Evolutionary conservation across 2,329 filamentous ascomycete species (phyloP), one percentile per base, ranked within the genome.

Genomic region (Neocucurbitaria cava): DNA sequence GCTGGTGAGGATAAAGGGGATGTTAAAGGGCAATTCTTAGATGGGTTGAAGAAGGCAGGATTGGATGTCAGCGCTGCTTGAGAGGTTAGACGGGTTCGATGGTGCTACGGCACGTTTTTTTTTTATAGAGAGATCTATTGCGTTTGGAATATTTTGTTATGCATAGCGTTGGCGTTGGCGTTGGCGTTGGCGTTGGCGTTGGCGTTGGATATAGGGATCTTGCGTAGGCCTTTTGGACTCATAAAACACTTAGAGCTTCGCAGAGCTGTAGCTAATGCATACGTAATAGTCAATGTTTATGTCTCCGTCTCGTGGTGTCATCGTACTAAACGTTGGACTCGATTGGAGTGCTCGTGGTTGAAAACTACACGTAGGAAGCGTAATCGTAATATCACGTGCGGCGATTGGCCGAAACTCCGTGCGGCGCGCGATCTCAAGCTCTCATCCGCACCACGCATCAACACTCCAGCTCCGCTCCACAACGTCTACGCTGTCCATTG

Each of bases 31-130:
- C 61, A 73, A 43, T 82, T 77, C 56, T 67, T 75, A 59, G 59
- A 73, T 21, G 76, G 76, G 0, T 52, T 81, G 56, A 76, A 79
- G 64, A 68, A 68, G 38, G 74, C 74, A 10, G 79, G 79, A 1
- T 60, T 81, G 21, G 74, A 77, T 62, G 54, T 77, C 56, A 40
- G 38, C 38, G 47, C 54, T 24, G 56, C 48, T 17, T 59, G 41
- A 49, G 24, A 26, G 9, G 24, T 26, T 26, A 26, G 24, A 5
- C 17, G 7, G 18, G 13, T 9, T 7, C 20, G 15, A 18, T 6
- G 38, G 38, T 5, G 24, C 11, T 23, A 24, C 24, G 38, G 38
- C 38, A 40, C 24, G 24, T 21, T n/a, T n/a, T 20, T 3, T 11
- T 23, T 15, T 15, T 18, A 23, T 40, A 11, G 36, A 40, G 13